A percentile compares a stretch with the other conserved stretches of the same genome.
phyloP scores from a whole-genome alignment of 768 basidiomycete genomes.

The Hericium erinaceus region DNA sequence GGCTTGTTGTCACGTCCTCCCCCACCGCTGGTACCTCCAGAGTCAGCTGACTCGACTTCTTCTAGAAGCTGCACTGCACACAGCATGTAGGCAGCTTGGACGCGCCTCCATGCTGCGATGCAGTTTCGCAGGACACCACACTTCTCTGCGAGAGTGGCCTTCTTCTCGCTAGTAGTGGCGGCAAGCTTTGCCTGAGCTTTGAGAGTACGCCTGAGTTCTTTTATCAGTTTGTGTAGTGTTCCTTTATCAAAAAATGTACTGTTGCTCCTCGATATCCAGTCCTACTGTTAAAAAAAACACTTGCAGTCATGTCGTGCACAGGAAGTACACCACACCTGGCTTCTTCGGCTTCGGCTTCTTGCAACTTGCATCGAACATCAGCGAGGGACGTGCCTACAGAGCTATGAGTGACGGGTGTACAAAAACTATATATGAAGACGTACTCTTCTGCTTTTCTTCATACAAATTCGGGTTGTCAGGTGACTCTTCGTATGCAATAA shows the following conservation, averaged over 20 bases:
- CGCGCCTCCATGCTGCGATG: not conserved
- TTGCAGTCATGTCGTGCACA: not conserved
- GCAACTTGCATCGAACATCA: not conserved
- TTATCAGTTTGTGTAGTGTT: not conserved
- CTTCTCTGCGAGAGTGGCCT: not conserved
- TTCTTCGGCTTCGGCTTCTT: not conserved
- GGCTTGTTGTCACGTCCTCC: not conserved
- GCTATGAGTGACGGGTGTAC: not conserved
- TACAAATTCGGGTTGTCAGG: not conserved
- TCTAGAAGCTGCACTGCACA: not conserved
- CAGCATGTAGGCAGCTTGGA: not conserved
- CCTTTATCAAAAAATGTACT: not conserved
- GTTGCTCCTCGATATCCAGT: not conserved
- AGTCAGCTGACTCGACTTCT: too few relatives aligned
- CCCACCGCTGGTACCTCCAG: too few relatives aligned
- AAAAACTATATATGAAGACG: not conserved
- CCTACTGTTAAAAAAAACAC: not conserved
- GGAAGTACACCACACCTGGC: not conserved
- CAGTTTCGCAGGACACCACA: not conserved
- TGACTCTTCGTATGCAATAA: not conserved
- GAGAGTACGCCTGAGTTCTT: not conserved
- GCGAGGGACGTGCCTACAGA: not conserved
- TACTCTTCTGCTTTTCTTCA: not conserved
- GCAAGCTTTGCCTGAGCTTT: not conserved
- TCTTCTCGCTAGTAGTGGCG: not conserved